These are phyloP conservation scores for Inonotus hispidus DNA, from an alignment of 1,284 basidiomycete species.

Conservation along the genomic window DNA sequence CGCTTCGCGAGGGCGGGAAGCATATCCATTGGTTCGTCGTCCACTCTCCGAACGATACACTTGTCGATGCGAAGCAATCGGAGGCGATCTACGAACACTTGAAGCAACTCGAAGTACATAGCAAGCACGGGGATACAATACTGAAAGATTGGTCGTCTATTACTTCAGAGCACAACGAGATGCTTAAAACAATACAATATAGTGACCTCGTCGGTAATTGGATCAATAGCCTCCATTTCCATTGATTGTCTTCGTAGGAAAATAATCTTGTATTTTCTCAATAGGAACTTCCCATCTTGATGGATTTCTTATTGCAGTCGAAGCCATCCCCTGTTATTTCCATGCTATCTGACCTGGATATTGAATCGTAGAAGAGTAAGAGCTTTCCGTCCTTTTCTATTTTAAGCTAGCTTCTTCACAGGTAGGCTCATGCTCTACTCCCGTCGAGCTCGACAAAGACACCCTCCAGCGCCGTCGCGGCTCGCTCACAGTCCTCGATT, in stretches of 20 bases:
- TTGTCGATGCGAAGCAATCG: conserved; percentile 62
- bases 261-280: too few relatives aligned
- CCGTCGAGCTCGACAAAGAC: conserved; percentile 35
- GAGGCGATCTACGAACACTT: conserved; percentile 51
- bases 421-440: background rate
- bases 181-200: conserved; percentile 43
- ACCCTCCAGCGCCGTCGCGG: conserved; percentile 58
- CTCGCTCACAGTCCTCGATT: conserved; percentile 68
- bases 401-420: background rate
- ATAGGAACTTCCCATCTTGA: too few relatives aligned
- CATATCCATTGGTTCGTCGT: conserved; percentile 61
- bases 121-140: conserved; percentile 26
- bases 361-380: too few relatives aligned
- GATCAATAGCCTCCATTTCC: conserved; percentile 24
- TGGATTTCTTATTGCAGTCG: too few relatives aligned
- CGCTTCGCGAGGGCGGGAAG: conserved; percentile 29
- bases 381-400: background rate
- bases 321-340: background rate
- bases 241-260: background rate
- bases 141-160: conserved; percentile 41
- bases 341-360: background rate
- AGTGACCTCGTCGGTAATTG: conserved; percentile 44
- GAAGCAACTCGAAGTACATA: conserved; percentile 20
- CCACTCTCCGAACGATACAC: conserved; percentile 65
- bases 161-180: conserved; percentile 49